Evolutionary conservation across 345 rosid species (phyloP).

Genomic region (Dipteronia sinensis): DNA sequence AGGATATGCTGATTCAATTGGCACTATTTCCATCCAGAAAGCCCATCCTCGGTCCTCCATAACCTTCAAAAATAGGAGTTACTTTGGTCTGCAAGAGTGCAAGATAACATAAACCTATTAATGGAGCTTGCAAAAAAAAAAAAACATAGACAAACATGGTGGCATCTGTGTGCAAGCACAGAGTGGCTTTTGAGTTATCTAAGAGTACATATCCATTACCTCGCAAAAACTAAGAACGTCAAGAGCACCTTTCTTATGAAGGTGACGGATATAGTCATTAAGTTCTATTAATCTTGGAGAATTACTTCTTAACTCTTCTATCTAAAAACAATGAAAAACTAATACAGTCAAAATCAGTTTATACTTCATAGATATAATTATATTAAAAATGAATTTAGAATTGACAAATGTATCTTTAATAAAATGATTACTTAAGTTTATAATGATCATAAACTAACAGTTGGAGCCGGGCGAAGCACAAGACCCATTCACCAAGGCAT

Average conservation of each 20-base stretch:
- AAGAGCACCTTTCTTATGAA: slow-evolving; percentile 72
- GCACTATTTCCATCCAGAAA: slow-evolving; percentile 85
- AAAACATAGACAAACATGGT: not conserved
- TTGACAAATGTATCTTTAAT: not conserved
- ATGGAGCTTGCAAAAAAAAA: slow-evolving; percentile 2
- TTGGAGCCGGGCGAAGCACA: slow-evolving; percentile 92
- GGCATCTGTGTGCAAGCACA: too few relatives aligned
- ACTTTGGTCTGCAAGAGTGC: slow-evolving; percentile 75
- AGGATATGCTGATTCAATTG: slow-evolving; percentile 96
- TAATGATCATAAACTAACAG: slow-evolving; percentile 49
- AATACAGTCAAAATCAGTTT: slow-evolving; percentile 18
- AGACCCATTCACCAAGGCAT: slow-evolving; percentile 99
- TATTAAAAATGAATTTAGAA: slow-evolving; percentile 5
- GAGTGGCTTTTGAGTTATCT: not conserved
- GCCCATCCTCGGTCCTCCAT: slow-evolving; percentile 99
- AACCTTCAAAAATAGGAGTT: slow-evolving; percentile 95
- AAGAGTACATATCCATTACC: slow-evolving; percentile 44
- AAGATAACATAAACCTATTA: not conserved
- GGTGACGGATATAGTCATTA: slow-evolving; percentile 79
- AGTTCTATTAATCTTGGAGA: slow-evolving; percentile 83
- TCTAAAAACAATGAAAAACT: slow-evolving; percentile 43
- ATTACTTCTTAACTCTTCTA: slow-evolving; percentile 93
- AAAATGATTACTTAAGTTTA: not conserved
- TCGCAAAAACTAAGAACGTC: slow-evolving; percentile 97
- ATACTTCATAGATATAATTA: not conserved